These are phyloP conservation scores for Entamoeba dispar DNA, from an alignment of 208 protist genomes.

Conservation along the genomic window DNA sequence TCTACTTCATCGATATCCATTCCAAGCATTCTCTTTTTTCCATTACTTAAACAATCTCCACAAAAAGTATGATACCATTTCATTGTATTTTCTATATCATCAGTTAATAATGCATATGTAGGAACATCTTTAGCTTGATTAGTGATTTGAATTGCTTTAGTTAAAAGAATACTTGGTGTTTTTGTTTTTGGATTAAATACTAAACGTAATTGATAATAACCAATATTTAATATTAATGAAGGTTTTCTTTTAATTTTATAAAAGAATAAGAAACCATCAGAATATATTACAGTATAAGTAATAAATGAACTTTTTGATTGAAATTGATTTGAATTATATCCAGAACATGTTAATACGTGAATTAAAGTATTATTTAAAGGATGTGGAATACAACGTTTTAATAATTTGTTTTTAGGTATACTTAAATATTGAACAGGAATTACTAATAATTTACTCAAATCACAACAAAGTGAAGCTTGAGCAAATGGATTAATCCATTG, in stretches of 20 bases:
- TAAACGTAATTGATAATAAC: not conserved
- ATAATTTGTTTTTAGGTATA: not conserved
- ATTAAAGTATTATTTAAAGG: not conserved
- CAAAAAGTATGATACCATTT: not conserved
- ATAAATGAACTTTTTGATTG: not conserved
- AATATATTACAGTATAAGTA: not conserved
- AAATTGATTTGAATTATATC: not conserved
- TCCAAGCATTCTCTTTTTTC: not conserved
- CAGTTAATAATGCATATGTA: not conserved
- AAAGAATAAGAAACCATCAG: not conserved
- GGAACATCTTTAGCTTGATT: not conserved
- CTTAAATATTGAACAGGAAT: not conserved
- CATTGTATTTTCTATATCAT: not conserved
- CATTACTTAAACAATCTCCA: not conserved
- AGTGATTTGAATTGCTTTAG: not conserved
- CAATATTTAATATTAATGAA: not conserved
- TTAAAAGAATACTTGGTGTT: not conserved
- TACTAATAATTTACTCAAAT: not conserved
- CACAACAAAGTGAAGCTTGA: not conserved
- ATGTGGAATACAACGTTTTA: not conserved
- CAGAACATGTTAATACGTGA: not conserved
- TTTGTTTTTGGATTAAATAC: not conserved
- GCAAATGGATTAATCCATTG: not conserved
- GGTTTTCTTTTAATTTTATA: not conserved
- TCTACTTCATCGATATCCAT: not conserved